These are phyloP conservation scores for Chrysoporthe puriensis DNA, from an alignment of 2,329 filamentous ascomycete genomes.

Conservation along the genomic window DNA sequence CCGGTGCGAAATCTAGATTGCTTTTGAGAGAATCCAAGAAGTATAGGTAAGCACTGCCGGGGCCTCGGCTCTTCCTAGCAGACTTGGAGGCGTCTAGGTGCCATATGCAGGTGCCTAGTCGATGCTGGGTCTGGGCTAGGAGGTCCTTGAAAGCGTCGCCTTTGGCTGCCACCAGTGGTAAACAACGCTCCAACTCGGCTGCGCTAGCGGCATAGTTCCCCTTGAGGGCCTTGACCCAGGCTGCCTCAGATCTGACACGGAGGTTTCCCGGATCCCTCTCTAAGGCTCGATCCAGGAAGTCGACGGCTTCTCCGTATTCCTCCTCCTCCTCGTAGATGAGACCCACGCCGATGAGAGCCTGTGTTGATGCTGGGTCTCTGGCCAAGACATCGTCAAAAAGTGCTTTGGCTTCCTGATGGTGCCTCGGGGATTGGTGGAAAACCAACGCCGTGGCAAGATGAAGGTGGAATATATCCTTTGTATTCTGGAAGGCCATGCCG, in stretches of 20 bases:
- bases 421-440: slow-evolving; percentile 84
- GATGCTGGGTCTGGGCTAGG: slow-evolving; percentile 83
- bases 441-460: slow-evolving; percentile 87
- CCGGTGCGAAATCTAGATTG: slow-evolving; percentile 84
- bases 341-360: slow-evolving; percentile 86
- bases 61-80: slow-evolving; percentile 73
- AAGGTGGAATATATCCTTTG: slow-evolving; percentile 73
- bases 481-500: slow-evolving; percentile 70
- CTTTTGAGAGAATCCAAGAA: slow-evolving; percentile 85
- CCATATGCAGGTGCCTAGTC: slow-evolving; percentile 87
- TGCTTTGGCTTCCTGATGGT: slow-evolving; percentile 85
- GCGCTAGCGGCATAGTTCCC: slow-evolving; percentile 73
- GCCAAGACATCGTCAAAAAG: slow-evolving; percentile 82
- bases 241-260: slow-evolving; percentile 81
- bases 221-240: slow-evolving; percentile 87
- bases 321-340: slow-evolving; percentile 93
- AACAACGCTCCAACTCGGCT: slow-evolving; percentile 70
- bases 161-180: slow-evolving; percentile 66
- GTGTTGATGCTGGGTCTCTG: slow-evolving; percentile 74
- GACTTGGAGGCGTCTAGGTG: slow-evolving; percentile 74
- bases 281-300: slow-evolving; percentile 78
- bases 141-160: slow-evolving; percentile 66
- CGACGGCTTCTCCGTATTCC: slow-evolving; percentile 79
- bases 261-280: slow-evolving; percentile 74
- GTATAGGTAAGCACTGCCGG: slow-evolving; percentile 75